phyloP scores from a whole-genome alignment of 2,329 filamentous ascomycete species.

The Scytalidium sp. region DNA sequence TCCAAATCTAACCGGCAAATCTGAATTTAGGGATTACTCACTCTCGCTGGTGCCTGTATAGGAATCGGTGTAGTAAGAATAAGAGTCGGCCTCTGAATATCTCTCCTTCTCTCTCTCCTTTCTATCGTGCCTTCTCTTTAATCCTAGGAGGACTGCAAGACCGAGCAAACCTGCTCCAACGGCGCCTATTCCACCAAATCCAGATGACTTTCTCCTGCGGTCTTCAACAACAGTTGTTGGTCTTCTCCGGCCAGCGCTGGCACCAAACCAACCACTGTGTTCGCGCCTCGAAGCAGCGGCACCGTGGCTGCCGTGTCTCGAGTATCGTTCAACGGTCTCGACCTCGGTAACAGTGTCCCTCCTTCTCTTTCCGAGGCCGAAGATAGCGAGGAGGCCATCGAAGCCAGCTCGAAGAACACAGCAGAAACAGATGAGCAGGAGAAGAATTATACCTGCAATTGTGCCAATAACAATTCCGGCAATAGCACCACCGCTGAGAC shows the following conservation, averaged over 20 bases:
- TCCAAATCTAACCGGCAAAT: no score
- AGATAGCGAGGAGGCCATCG: conserved; percentile 55
- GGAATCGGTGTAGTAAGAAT: conserved; percentile 27
- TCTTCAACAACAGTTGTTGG: conserved; percentile 38
- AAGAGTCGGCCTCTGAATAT: conserved; percentile 17
- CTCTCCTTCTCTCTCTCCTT: conserved; percentile 17
- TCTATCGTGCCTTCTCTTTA: conserved; percentile 25
- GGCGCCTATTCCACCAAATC: conserved; percentile 51
- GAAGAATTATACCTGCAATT: conserved; percentile 62
- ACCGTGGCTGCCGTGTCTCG: conserved; percentile 40
- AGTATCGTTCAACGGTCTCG: conserved; percentile 60
- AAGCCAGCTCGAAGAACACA: conserved; percentile 64
- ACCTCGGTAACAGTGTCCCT: conserved; percentile 44
- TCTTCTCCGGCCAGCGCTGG: conserved; percentile 39
- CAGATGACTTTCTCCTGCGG: conserved; percentile 49
- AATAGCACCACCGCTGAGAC: conserved; percentile 69
- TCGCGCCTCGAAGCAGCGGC: conserved; percentile 18
- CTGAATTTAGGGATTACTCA: no score
- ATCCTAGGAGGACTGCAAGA: conserved; percentile 24
- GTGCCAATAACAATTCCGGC: conserved; percentile 78
- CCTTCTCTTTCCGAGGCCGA: conserved; percentile 56
- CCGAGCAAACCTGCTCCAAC: conserved; percentile 26
- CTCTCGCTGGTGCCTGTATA: conserved; percentile 29
- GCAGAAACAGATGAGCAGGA: conserved; percentile 72
- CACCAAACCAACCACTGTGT: conserved; percentile 53